Conservation (phyloP, 805 yeast species). For the Candida takata region DNA sequence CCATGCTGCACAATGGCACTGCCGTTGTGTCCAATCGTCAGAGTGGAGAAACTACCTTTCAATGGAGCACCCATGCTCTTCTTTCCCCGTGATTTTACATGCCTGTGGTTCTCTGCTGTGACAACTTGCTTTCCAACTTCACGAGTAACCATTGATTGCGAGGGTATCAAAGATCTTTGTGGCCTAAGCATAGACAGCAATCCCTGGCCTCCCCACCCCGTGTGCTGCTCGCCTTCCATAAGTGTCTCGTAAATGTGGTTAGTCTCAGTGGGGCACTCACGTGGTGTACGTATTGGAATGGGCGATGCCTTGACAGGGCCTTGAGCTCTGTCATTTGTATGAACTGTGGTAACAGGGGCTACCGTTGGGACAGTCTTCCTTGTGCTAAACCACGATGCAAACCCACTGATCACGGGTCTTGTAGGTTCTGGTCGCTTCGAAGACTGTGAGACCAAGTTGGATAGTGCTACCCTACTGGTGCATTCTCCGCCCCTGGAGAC, state of each 20-base stretch:
- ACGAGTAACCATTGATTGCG: constrained; percentile 14
- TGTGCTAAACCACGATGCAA: constrained; percentile 10
- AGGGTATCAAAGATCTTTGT: constrained; percentile 5
- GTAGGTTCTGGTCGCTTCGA: constrained; percentile 3
- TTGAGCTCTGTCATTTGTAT: no score
- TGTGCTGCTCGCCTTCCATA: background rate
- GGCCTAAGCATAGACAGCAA: constrained; percentile 9
- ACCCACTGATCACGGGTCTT: constrained; percentile 3
- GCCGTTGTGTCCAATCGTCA: constrained; percentile 23
- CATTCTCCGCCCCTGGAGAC: constrained; percentile 3
- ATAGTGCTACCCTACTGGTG: constrained; percentile 7
- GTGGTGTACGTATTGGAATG: no score
- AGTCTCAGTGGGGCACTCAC: background rate
- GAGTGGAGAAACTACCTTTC: constrained; percentile 21
- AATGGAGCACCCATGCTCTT: constrained; percentile 2
- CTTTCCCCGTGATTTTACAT: background rate
- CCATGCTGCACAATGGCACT: constrained; percentile 23
- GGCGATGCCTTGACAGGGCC: no score
- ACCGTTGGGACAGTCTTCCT: no score
- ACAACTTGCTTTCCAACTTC: constrained; percentile 16
- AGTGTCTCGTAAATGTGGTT: background rate
- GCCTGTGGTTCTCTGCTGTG: background rate
- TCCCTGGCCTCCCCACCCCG: no score
- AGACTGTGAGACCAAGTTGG: constrained; percentile 11
- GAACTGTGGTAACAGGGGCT: no score